A percentile compares a stretch with the other conserved stretches of the same genome.
Evolutionary conservation across 2,329 filamentous ascomycete species (phyloP).

Genomic region (Fusarium sp.): DNA sequence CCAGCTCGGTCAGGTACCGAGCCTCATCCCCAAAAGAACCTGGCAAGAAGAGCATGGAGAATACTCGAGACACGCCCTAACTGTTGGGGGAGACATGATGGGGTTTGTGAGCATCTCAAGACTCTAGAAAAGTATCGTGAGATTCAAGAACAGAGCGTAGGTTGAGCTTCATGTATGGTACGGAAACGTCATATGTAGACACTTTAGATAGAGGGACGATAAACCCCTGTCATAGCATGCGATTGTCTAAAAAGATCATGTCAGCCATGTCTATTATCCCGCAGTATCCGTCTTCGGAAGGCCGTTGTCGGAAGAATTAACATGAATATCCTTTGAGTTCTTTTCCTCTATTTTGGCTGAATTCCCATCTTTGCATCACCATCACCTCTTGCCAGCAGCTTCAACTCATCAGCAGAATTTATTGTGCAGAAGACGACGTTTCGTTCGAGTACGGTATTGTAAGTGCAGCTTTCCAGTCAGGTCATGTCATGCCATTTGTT

Average conservation of each 20-base stretch:
- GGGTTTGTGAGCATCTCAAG: constrained; percentile 11
- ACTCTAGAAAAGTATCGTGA: constrained; percentile 38
- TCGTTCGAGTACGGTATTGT: constrained; percentile 17
- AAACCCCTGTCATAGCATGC: constrained; percentile 30
- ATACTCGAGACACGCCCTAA: constrained; percentile 40
- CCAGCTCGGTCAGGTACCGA: constrained; percentile 47
- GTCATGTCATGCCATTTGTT: constrained; percentile 9
- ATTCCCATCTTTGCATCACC: constrained; percentile 29
- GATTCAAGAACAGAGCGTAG: constrained; percentile 18
- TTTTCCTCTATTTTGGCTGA: constrained; percentile 36
- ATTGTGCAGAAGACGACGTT: constrained; percentile 13
- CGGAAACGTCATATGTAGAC: constrained; percentile 27
- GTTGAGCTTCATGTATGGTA: constrained; percentile 32
- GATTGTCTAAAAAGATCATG: constrained; percentile 37
- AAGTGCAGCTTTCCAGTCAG: constrained; percentile 28
- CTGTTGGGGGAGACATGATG: constrained; percentile 16
- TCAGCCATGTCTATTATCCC: constrained; percentile 38
- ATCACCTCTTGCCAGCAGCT: constrained; percentile 14
- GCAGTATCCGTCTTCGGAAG: constrained; percentile 39
- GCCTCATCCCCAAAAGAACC: constrained; percentile 31
- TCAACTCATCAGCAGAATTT: constrained; percentile 5
- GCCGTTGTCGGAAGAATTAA: constrained; percentile 43
- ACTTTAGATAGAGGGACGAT: constrained; percentile 27
- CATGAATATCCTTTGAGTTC: constrained; percentile 26
- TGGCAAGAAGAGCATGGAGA: constrained; percentile 24